Evolutionary conservation across 129 eudicot species (phyloP).

Genomic region (Escallonia rubra): DNA sequence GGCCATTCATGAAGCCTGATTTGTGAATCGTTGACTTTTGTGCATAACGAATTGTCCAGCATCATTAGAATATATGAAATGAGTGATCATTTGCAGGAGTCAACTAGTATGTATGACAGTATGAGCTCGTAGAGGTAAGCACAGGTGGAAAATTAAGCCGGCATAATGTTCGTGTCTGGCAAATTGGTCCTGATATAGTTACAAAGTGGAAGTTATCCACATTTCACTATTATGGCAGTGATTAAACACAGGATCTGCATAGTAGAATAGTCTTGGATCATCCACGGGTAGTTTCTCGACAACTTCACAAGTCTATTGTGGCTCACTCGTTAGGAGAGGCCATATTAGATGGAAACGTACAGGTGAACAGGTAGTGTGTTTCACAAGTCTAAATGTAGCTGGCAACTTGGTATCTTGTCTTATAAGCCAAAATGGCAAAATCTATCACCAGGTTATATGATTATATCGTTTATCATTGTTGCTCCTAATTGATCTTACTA

Average conservation of each 20-base stretch:
- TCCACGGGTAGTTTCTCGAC: conserved; percentile 77
- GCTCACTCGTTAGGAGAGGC: conserved; percentile 88
- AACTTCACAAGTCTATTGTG: conserved; percentile 91
- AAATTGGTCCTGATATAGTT: conserved; percentile 75
- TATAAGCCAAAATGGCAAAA: background rate
- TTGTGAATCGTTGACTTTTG: background rate
- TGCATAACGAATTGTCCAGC: background rate
- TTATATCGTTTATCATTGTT: background rate
- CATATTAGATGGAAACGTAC: conserved; percentile 87
- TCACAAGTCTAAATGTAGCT: background rate
- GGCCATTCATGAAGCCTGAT: background rate
- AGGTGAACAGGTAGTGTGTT: conserved; percentile 69
- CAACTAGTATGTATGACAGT: conserved; percentile 69
- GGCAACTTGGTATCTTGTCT: background rate
- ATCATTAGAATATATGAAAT: too few relatives aligned
- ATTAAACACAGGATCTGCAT: conserved; percentile 89
- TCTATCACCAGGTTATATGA: too few relatives aligned
- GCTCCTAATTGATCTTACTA: too few relatives aligned
- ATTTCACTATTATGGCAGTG: conserved; percentile 59
- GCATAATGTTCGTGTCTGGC: conserved; percentile 86
- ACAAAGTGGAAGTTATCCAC: conserved; percentile 85
- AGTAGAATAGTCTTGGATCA: conserved; percentile 80
- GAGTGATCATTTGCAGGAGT: conserved; percentile 46
- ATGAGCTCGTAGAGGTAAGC: conserved; percentile 76
- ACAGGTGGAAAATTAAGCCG: conserved; percentile 82